These are phyloP conservation scores for Plenodomus tracheiphilus DNA, from an alignment of 2,329 filamentous ascomycete genomes.

Conservation along the genomic window DNA sequence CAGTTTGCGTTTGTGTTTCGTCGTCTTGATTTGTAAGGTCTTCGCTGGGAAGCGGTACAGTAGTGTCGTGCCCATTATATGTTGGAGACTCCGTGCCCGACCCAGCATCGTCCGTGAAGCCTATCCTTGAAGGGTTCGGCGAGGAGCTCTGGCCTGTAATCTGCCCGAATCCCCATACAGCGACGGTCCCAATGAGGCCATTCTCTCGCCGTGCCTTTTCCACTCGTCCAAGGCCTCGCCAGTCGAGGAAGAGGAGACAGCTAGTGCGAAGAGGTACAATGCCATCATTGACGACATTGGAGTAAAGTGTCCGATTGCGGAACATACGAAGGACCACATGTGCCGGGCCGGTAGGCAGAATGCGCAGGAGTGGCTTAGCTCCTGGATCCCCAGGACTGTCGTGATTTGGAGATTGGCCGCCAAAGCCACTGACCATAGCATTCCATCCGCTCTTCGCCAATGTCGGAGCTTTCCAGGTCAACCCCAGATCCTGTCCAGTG, in stretches of 20 bases:
- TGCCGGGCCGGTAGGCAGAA: constrained; percentile 87
- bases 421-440: constrained; percentile 80
- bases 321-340: constrained; percentile 87
- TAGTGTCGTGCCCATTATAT: constrained; percentile 43
- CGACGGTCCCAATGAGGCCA: constrained; percentile 87
- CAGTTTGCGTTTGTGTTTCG: constrained; percentile 44
- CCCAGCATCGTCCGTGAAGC: constrained; percentile 33
- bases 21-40: constrained; percentile 71
- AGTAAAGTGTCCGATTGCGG: constrained; percentile 88
- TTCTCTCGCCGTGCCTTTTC: constrained; percentile 93
- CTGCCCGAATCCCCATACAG: constrained; percentile 93
- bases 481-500: constrained; percentile 89
- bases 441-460: constrained; percentile 86
- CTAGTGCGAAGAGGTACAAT: constrained; percentile 95
- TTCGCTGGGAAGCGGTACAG: constrained; percentile 72
- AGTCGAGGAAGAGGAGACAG: constrained; percentile 94
- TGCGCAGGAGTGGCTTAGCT: constrained; percentile 84
- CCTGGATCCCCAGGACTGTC: constrained; percentile 69
- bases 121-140: constrained; percentile 57
- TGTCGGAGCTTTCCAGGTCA: constrained; percentile 91
- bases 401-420: constrained; percentile 60
- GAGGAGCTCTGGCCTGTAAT: constrained; percentile 70
- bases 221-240: constrained; percentile 89
- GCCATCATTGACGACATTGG: constrained; percentile 96
- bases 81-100: constrained; percentile 34